Evolutionary conservation across 495 filamentous ascomycete genomes (phyloP).

Genomic region (Penicillium dipodomyicola): DNA sequence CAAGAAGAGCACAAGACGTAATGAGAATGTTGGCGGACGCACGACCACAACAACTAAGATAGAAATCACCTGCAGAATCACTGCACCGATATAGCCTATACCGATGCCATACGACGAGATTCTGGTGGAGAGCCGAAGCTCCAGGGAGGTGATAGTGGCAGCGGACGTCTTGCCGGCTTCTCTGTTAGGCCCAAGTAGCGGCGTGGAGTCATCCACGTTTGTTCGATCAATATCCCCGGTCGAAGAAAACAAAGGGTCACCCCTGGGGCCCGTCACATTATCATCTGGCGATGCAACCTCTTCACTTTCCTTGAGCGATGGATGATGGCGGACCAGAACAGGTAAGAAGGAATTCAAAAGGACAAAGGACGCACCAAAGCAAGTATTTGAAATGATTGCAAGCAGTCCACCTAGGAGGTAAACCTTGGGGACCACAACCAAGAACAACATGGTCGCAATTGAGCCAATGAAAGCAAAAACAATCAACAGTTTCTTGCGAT

Average conservation of each 20-base stretch:
- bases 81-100: conserved; percentile 81
- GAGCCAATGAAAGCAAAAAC: conserved; percentile 80
- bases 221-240: neutral
- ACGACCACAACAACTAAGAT: conserved; percentile 69
- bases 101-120: conserved; percentile 90
- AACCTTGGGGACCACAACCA: conserved; percentile 66
- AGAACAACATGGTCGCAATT: conserved; percentile 81
- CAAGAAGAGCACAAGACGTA: conserved; percentile 79
- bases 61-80: conserved; percentile 73
- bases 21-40: conserved; percentile 70
- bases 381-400: conserved; percentile 87
- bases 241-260: conserved; percentile 33
- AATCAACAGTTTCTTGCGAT: conserved; percentile 83
- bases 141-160: conserved; percentile 48
- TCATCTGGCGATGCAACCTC: neutral
- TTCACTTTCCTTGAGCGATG: conserved; percentile 33
- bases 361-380: conserved; percentile 83
- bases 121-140: conserved; percentile 72
- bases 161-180: conserved; percentile 16
- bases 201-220: conserved; percentile 34
- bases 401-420: conserved; percentile 80
- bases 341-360: conserved; percentile 82
- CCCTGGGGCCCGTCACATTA: conserved; percentile 1
- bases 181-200: conserved; percentile 24
- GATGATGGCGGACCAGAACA: conserved; percentile 75